These are phyloP conservation scores for Bryoglossum gracile DNA, from an alignment of 495 filamentous ascomycete species.

Conservation along the genomic window DNA sequence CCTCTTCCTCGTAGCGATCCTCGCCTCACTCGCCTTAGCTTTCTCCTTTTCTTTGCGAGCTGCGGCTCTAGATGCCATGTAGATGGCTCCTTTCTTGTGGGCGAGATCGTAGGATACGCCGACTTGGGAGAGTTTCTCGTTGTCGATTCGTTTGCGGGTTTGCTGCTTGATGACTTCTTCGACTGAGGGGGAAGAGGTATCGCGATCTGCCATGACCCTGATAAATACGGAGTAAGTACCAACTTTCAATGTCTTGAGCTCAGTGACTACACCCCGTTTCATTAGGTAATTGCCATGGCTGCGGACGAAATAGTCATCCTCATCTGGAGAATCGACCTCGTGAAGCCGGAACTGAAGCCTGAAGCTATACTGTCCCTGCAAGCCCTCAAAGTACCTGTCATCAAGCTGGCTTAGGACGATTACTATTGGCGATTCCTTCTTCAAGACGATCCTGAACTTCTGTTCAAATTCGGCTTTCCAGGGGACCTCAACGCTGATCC, in stretches of 20 bases:
- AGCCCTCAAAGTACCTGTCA: slow-evolving; percentile 74
- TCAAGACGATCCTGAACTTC: slow-evolving; percentile 68
- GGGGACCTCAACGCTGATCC: slow-evolving; percentile 78
- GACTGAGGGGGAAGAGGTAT: slow-evolving; percentile 41
- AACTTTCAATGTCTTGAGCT: slow-evolving; percentile 50
- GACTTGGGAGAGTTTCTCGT: slow-evolving; percentile 72
- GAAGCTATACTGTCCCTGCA: slow-evolving; percentile 76
- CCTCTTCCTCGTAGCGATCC: slow-evolving; percentile 18
- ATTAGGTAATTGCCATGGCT: slow-evolving; percentile 56
- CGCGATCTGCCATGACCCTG: slow-evolving; percentile 15
- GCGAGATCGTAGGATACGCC: slow-evolving; percentile 80
- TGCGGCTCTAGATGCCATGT: slow-evolving; percentile 12
- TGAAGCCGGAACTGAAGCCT: slow-evolving; percentile 76
- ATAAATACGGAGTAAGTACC: slow-evolving; percentile 25
- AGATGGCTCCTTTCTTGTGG: slow-evolving; percentile 50
- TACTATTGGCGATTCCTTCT: slow-evolving; percentile 63
- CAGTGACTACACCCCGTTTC: slow-evolving; percentile 61
- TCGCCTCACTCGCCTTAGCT: slow-evolving; percentile 11
- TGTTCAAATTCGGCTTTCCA: slow-evolving; percentile 84
- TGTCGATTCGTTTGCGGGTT: slow-evolving; percentile 33
- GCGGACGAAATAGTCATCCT: slow-evolving; percentile 80
- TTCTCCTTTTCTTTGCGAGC: slow-evolving; percentile 12
- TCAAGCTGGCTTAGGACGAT: slow-evolving; percentile 79
- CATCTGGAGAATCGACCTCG: slow-evolving; percentile 55
- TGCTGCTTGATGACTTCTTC: slow-evolving; percentile 52